phyloP scores from a whole-genome alignment of 352 stramenopile species.

The Halophytophthora polymorphica region DNA sequence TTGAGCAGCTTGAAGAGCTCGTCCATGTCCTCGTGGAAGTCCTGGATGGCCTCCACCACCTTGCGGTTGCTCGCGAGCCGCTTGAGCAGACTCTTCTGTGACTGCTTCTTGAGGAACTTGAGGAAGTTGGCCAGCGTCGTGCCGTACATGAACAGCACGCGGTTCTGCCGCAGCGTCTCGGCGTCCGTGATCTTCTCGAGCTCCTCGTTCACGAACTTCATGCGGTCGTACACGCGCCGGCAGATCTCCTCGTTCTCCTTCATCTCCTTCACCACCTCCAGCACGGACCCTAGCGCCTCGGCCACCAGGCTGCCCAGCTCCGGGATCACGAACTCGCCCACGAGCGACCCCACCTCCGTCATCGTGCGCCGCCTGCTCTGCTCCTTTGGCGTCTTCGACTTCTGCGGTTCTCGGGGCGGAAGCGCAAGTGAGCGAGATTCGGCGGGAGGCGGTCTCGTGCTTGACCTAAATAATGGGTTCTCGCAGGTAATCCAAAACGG shows the following conservation, averaged over 20 bases:
- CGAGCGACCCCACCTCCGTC: not conserved
- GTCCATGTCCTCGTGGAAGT: conserved; percentile 21
- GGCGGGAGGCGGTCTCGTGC: no score
- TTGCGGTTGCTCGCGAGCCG: conserved; percentile 12
- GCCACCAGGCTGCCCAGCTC: conserved; percentile 14
- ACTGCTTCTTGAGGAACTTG: conserved; percentile 17
- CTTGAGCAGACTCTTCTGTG: conserved; percentile 14
- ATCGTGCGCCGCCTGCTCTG: not conserved
- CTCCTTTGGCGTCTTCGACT: conserved; percentile 8
- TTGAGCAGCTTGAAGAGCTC: conserved; percentile 19
- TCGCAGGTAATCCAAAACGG: no score
- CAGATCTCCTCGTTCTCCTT: conserved; percentile 23
- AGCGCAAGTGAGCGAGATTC: no score
- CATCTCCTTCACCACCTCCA: conserved; percentile 14
- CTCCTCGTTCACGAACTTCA: conserved; percentile 19
- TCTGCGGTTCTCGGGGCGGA: not conserved
- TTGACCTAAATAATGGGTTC: no score
- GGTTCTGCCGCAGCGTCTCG: conserved; percentile 11
- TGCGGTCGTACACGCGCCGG: conserved; percentile 11
- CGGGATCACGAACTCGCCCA: conserved; percentile 10
- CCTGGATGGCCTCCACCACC: conserved; percentile 9
- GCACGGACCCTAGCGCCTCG: conserved; percentile 13
- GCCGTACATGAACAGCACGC: conserved; percentile 15
- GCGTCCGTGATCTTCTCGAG: conserved; percentile 15
- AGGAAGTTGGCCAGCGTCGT: conserved; percentile 14